phyloP scores from a whole-genome alignment of 2,329 filamentous ascomycete species.

The Xylariaceae sp. region DNA sequence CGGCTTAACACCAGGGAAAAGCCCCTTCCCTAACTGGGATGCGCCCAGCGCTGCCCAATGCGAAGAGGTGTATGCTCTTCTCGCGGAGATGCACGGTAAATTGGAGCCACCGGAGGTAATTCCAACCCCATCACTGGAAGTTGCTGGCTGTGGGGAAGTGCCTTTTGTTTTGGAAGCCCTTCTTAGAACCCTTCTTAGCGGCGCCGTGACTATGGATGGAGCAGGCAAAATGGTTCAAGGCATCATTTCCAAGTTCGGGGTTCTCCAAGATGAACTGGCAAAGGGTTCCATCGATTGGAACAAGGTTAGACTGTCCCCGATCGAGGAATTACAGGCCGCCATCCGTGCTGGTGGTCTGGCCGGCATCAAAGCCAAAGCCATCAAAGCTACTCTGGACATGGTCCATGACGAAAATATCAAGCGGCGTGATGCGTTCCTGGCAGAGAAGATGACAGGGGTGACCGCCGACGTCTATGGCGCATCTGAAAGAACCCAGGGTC shows the following conservation, averaged over 20 bases:
- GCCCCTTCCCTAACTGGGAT: constrained; percentile 63
- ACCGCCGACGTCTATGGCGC: constrained; percentile 41
- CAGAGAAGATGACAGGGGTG: constrained; percentile 37
- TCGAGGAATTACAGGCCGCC: constrained; percentile 58
- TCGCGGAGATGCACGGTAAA: constrained; percentile 61
- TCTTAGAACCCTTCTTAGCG: constrained; percentile 48
- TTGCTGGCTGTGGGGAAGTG: constrained; percentile 61
- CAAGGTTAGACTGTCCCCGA: constrained; percentile 54
- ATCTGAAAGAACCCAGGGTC: constrained; percentile 36
- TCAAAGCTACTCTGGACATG: constrained; percentile 68
- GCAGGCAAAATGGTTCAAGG: constrained; percentile 61
- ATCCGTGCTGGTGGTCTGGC: constrained; percentile 68
- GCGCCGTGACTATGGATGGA: constrained; percentile 43
- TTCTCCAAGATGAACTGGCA: constrained; percentile 55
- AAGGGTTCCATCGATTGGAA: constrained; percentile 73
- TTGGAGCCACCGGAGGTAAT: constrained; percentile 60
- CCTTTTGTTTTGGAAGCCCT: constrained; percentile 50
- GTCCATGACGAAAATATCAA: constrained; percentile 62
- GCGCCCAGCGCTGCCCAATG: constrained; percentile 65
- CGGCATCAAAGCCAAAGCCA: constrained; percentile 63
- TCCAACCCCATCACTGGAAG: constrained; percentile 61
- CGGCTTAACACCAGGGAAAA: constrained; percentile 47
- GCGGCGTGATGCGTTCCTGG: constrained; percentile 39
- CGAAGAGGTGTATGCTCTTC: constrained; percentile 59
- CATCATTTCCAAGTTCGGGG: constrained; percentile 59